A percentile compares a stretch with the other conserved stretches of the same genome.
phyloP scores from a whole-genome alignment of 345 rosid genomes.

The Brassica nigra region DNA sequence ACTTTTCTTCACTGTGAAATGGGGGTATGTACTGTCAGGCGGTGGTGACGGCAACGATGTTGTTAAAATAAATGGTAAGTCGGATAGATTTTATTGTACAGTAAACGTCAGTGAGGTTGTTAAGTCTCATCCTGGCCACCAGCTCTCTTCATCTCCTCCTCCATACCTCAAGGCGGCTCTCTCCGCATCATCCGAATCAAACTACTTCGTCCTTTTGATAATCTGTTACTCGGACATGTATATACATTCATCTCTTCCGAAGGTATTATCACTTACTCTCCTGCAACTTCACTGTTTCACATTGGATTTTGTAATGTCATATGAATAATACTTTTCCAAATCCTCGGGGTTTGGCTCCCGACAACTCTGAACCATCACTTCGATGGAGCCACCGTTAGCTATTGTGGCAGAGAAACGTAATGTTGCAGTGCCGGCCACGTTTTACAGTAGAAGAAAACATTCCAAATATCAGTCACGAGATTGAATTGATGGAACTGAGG shows the following conservation, averaged over 20 bases:
- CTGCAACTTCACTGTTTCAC: not conserved
- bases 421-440: not conserved
- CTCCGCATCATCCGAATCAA: slow-evolving; percentile 40
- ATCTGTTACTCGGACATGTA: slow-evolving; percentile 40
- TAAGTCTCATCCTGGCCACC: slow-evolving; percentile 37
- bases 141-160: slow-evolving; percentile 38
- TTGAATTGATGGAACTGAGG: not conserved
- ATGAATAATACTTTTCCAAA: not conserved
- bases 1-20: slow-evolving; percentile 36
- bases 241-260: slow-evolving; percentile 34
- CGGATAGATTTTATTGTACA: slow-evolving; percentile 26
- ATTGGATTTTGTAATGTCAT: not conserved
- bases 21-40: slow-evolving; percentile 36
- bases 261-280: slow-evolving; percentile 18
- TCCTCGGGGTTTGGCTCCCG: not conserved
- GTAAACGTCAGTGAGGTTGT: slow-evolving; percentile 30
- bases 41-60: slow-evolving; percentile 36
- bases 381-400: not conserved
- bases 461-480: not conserved
- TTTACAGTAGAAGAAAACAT: not conserved
- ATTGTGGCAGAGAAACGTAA: not conserved
- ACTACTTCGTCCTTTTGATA: slow-evolving; percentile 35
- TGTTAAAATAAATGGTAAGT: slow-evolving; percentile 33
- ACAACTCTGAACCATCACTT: not conserved
- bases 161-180: slow-evolving; percentile 42